Evolutionary conservation across 495 filamentous ascomycete genomes (phyloP).

Genomic region (Trichoderma asperelloides): DNA sequence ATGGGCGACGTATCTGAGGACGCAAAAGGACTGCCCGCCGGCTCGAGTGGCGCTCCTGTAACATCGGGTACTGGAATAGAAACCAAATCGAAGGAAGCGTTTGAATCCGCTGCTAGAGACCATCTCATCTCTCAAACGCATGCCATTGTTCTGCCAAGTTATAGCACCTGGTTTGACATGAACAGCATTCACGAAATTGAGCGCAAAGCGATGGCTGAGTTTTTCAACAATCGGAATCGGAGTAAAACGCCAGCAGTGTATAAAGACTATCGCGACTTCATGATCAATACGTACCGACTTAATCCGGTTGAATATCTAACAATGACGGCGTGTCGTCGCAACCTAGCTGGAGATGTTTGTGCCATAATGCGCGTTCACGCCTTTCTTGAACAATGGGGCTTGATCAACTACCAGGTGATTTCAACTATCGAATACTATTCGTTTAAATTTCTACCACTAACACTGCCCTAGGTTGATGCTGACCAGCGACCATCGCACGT

Average conservation of each 20-base stretch:
- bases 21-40: constrained; percentile 45
- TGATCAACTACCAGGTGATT: constrained; percentile 96
- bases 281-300: constrained; percentile 96
- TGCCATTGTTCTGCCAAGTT: constrained; percentile 89
- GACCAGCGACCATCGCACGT: constrained; percentile 92
- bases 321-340: constrained; percentile 92
- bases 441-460: constrained; percentile 18
- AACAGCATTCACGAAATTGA: constrained; percentile 79
- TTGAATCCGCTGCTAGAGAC: constrained; percentile 77
- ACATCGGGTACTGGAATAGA: constrained; percentile 32
- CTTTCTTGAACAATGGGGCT: constrained; percentile 97
- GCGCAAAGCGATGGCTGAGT: constrained; percentile 86
- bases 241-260: constrained; percentile 97
- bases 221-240: constrained; percentile 95
- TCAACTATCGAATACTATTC: neutral
- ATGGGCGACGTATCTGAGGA: constrained; percentile 66
- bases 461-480: constrained; percentile 67
- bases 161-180: constrained; percentile 98
- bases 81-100: constrained; percentile 59
- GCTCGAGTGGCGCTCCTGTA: constrained; percentile 30
- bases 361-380: constrained; percentile 98
- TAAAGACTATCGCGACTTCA: constrained; percentile 98
- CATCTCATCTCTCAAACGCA: constrained; percentile 90
- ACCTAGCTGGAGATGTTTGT: constrained; percentile 94
- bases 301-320: constrained; percentile 95